These are phyloP conservation scores for Oxytropis ochrocephala DNA, from an alignment of 306 rosid species.

Conservation along the genomic window DNA sequence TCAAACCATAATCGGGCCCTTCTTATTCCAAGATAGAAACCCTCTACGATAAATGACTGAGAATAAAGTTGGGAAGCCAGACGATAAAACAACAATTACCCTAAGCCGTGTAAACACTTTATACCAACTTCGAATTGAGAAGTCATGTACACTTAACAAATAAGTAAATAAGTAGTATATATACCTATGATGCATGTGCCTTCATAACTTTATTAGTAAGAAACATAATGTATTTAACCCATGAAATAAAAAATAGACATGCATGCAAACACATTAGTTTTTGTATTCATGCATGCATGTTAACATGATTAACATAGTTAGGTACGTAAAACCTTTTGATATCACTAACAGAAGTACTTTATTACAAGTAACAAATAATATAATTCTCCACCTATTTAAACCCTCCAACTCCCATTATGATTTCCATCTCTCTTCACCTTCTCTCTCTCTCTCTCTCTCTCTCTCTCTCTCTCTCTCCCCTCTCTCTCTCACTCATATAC, in stretches of 20 bases:
- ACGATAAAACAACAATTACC: too few species aligned
- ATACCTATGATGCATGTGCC: conserved; percentile 21
- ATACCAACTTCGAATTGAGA: too few species aligned
- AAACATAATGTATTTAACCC: not conserved
- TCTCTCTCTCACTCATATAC: not conserved
- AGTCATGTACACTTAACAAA: too few species aligned
- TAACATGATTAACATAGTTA: conserved; percentile 36
- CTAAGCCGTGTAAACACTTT: too few species aligned
- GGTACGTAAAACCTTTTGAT: conserved; percentile 28
- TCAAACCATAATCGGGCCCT: too few species aligned
- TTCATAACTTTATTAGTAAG: not conserved
- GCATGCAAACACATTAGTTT: conserved; percentile 14
- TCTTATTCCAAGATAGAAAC: too few species aligned
- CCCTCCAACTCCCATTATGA: conserved; percentile 45
- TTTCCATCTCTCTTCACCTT: conserved; percentile 27
- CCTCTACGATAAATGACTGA: too few species aligned
- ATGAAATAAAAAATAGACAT: not conserved
- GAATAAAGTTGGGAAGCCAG: too few species aligned
- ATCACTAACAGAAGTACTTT: conserved; percentile 8
- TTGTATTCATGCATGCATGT: conserved; percentile 29
- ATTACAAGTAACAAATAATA: conserved; percentile 20
- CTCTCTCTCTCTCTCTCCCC: not conserved
- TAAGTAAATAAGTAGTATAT: too few species aligned
- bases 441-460: not conserved
- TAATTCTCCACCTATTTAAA: conserved; percentile 49